Evolutionary conservation across 176 grass and related monocot genomes (phyloP).

Genomic region (barley (Hordeum vulgare)): MorexV3_pseudomolecules_assembly NC_058522.1:534095669-534096168

Average conservation of each 20-base stretch:
- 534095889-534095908: no score
- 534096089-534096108: not conserved
- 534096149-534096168: not conserved
- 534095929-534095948: not conserved
- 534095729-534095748: not conserved
- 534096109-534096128: conserved; percentile 23
- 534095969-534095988: not conserved
- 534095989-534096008: not conserved
- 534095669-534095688: not conserved
- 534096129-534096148: not conserved
- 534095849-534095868: not conserved
- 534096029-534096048: conserved; percentile 8
- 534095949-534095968: not conserved
- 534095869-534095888: not conserved
- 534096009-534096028: conserved; percentile 12
- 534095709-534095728: no score
- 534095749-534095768: not conserved
- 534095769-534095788: not conserved
- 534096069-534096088: not conserved
- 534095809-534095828: not conserved
- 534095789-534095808: not conserved
- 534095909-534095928: not conserved
- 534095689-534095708: not conserved
- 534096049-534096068: conserved; percentile 27
- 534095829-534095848: not conserved